Conservation (phyloP, 768 basidiomycete genomes). For the Dendrothele bispora region DNA sequence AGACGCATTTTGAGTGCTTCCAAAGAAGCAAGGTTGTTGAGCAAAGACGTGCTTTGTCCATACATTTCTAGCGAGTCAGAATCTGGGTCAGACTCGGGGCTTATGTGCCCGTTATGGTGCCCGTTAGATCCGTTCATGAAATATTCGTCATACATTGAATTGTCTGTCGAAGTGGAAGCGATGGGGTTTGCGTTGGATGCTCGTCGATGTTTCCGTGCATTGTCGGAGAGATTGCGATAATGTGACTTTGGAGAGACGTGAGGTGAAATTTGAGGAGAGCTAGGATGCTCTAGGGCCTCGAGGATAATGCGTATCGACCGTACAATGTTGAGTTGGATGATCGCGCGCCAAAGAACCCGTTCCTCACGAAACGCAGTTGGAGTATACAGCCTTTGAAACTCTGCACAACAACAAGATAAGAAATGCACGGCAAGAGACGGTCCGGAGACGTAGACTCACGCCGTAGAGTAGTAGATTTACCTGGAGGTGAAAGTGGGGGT, state of each 20-base stretch:
- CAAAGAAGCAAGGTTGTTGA: conserved; percentile 32
- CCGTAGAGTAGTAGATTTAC: conserved; percentile 79
- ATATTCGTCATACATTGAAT: conserved; percentile 13
- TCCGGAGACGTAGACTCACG: conserved; percentile 49
- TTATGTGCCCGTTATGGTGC: conserved; percentile 18
- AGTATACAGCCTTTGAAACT: conserved; percentile 75
- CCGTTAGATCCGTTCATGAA: conserved; percentile 9
- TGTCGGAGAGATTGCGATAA: conserved; percentile 11
- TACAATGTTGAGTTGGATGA: conserved; percentile 82
- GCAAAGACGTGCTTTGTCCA: too few species aligned
- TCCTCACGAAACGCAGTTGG: conserved; percentile 76
- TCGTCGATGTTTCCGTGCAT: conserved; percentile 21
- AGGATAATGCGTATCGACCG: conserved; percentile 76
- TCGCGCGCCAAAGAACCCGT: conserved; percentile 77
- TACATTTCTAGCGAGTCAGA: conserved; percentile 14
- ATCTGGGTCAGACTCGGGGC: conserved; percentile 19
- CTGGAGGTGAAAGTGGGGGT: conserved; percentile 30
- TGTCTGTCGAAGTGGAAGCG: conserved; percentile 8
- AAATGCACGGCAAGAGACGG: conserved; percentile 13
- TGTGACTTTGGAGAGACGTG: conserved; percentile 25
- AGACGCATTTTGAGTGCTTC: conserved; percentile 63
- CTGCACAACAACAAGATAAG: conserved; percentile 31
- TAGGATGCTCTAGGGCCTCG: conserved; percentile 44
- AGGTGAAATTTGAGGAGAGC: conserved; percentile 26
- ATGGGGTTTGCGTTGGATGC: not conserved